These are phyloP conservation scores for Punica granatum DNA, from an alignment of 345 rosid species.

Conservation along the genomic window DNA sequence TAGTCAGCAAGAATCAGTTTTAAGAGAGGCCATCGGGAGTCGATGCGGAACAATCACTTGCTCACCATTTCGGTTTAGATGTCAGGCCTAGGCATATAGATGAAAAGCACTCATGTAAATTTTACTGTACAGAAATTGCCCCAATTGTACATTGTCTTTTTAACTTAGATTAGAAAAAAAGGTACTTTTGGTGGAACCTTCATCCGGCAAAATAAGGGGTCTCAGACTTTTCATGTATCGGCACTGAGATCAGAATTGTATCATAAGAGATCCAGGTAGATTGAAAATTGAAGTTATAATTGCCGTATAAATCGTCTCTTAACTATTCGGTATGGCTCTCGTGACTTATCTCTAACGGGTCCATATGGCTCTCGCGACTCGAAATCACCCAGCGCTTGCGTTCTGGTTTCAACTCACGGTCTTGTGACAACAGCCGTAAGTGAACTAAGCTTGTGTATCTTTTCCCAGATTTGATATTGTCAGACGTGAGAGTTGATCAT, in stretches of 20 bases:
- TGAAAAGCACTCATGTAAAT: slow-evolving; percentile 18
- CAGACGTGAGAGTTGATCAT: too few species aligned
- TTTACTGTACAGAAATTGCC: slow-evolving; percentile 28
- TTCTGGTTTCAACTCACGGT: too few species aligned
- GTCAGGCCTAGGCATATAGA: not conserved
- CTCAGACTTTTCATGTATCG: not conserved
- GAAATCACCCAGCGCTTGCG: too few species aligned
- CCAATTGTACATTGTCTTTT: slow-evolving; percentile 19
- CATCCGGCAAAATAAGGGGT: not conserved
- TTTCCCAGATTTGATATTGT: too few species aligned
- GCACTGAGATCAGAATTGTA: not conserved
- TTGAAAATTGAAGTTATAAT: too few species aligned
- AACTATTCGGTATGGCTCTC: too few species aligned
- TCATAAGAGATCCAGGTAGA: too few species aligned
- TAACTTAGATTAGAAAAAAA: not conserved
- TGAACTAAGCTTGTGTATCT: too few species aligned
- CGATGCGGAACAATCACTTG: not conserved
- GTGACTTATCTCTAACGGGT: too few species aligned
- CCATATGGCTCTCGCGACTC: too few species aligned
- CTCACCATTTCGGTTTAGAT: slow-evolving; percentile 6
- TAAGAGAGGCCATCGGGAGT: slow-evolving; percentile 14
- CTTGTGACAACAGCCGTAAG: too few species aligned
- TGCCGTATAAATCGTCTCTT: too few species aligned
- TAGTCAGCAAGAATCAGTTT: slow-evolving; percentile 48
- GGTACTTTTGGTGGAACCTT: not conserved